These are phyloP conservation scores for Antrodiella citrinella DNA, from an alignment of 768 basidiomycete genomes.

Conservation along the genomic window DNA sequence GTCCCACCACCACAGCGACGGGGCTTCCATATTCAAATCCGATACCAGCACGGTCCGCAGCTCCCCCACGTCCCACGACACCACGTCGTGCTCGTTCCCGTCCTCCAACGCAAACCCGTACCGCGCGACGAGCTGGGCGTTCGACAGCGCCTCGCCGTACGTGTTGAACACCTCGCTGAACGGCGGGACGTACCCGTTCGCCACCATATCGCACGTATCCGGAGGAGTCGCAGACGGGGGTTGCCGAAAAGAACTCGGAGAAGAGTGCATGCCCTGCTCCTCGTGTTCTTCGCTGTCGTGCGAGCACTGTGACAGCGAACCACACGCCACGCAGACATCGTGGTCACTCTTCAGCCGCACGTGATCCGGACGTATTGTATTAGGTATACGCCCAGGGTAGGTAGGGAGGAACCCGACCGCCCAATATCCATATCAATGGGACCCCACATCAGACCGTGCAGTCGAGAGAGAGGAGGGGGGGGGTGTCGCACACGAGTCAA, in stretches of 20 bases:
- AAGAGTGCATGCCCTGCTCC: background rate
- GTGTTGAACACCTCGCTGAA: slow-evolving; percentile 34
- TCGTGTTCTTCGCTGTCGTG: slow-evolving; percentile 26
- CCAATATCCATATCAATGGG: too few species aligned
- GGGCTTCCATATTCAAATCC: slow-evolving; percentile 1
- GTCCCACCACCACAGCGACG: background rate
- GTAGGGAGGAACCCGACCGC: too few species aligned
- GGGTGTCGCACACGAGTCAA: too few species aligned
- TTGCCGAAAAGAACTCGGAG: background rate
- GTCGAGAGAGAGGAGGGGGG: too few species aligned
- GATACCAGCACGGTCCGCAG: background rate
- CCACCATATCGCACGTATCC: slow-evolving; percentile 35
- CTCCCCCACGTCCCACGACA: slow-evolving; percentile 14
- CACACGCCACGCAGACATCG: slow-evolving; percentile 33
- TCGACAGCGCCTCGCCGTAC: slow-evolving; percentile 28
- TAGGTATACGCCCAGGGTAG: too few species aligned
- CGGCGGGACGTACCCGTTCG: slow-evolving; percentile 19
- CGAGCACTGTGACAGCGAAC: slow-evolving; percentile 27
- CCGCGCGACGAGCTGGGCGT: slow-evolving; percentile 29
- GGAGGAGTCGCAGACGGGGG: background rate
- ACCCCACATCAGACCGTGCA: too few species aligned
- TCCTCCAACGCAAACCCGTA: slow-evolving; percentile 34
- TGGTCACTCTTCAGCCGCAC: slow-evolving; percentile 25
- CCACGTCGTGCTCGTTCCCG: slow-evolving; percentile 26
- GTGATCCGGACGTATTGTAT: background rate